A percentile compares a stretch with the other conserved stretches of the same genome.
Evolutionary conservation across 2,329 filamentous ascomycete species (phyloP).

Genomic region (Penicillium sp.): DNA sequence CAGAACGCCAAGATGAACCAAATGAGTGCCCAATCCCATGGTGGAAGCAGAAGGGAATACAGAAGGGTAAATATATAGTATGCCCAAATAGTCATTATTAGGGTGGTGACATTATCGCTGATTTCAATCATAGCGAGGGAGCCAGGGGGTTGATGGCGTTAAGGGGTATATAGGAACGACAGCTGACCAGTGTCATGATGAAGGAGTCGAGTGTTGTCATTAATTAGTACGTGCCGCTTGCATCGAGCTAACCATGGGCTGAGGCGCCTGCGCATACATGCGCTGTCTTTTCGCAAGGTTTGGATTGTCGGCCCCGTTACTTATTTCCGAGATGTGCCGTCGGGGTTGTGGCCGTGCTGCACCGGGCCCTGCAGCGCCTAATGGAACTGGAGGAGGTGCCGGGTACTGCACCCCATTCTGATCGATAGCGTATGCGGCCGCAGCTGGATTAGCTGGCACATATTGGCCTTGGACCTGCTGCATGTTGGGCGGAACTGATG

Average conservation of each 20-base stretch:
- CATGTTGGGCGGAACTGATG: constrained; percentile 57
- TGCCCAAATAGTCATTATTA: constrained; percentile 18
- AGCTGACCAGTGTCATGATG: constrained; percentile 9
- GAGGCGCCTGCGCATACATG: constrained; percentile 56
- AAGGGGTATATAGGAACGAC: constrained; percentile 5
- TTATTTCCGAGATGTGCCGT: constrained; percentile 66
- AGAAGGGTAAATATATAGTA: constrained; percentile 18
- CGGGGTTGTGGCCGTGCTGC: constrained; percentile 51
- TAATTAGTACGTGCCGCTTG: constrained; percentile 50
- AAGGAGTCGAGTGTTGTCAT: background rate
- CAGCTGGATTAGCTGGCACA: constrained; percentile 45
- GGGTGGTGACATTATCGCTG: constrained; percentile 11
- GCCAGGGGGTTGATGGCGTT: constrained; percentile 1
- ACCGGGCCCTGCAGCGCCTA: constrained; percentile 35
- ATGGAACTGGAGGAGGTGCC: constrained; percentile 40
- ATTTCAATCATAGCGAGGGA: constrained; percentile 3
- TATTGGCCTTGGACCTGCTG: constrained; percentile 49
- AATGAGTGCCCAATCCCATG: constrained; percentile 10
- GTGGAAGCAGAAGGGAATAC: background rate
- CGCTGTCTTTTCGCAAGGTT: constrained; percentile 63
- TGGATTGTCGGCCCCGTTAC: constrained; percentile 57
- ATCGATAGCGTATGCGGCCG: constrained; percentile 44
- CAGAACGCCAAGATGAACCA: constrained; percentile 15
- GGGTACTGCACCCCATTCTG: constrained; percentile 48
- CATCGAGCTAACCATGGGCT: constrained; percentile 54